A percentile compares a stretch with the other conserved stretches of the same genome.
These are phyloP conservation scores for Daldinia vernicosa DNA, from an alignment of 495 filamentous ascomycete species.

Conservation along the genomic window DNA sequence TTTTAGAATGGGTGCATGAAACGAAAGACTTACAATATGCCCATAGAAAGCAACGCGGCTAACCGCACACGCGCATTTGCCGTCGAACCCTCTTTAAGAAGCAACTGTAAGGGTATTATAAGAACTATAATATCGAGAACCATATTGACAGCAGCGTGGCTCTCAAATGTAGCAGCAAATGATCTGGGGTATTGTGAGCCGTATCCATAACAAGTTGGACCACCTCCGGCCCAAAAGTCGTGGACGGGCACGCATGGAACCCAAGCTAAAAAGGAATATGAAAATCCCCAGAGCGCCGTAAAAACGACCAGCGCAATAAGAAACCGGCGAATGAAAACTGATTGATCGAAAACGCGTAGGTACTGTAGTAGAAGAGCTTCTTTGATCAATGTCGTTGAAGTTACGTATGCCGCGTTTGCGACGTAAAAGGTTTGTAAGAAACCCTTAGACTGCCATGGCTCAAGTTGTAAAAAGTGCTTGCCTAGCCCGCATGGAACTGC, in stretches of 20 bases:
- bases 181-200: slow-evolving; percentile 33
- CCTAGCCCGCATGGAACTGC: slow-evolving; percentile 40
- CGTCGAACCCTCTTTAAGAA: slow-evolving; percentile 40
- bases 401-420: slow-evolving; percentile 43
- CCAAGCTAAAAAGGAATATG: slow-evolving; percentile 49
- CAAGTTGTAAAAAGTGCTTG: slow-evolving; percentile 37
- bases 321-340: slow-evolving; percentile 26
- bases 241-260: slow-evolving; percentile 45
- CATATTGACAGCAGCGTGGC: slow-evolving; percentile 48
- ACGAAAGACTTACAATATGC: slow-evolving; percentile 39
- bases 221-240: slow-evolving; percentile 35
- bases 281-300: slow-evolving; percentile 44
- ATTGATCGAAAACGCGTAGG: slow-evolving; percentile 44
- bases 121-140: slow-evolving; percentile 47
- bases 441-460: slow-evolving; percentile 19
- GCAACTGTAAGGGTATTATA: slow-evolving; percentile 46
- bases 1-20: not conserved
- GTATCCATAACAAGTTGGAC: slow-evolving; percentile 41
- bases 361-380: slow-evolving; percentile 50
- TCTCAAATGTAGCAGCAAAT: slow-evolving; percentile 46
- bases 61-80: slow-evolving; percentile 35
- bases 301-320: slow-evolving; percentile 36
- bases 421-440: slow-evolving; percentile 46
- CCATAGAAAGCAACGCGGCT: slow-evolving; percentile 44
- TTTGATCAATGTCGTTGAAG: slow-evolving; percentile 48